Conservation (phyloP, 495 filamentous ascomycete species). For the Sporormia fimetaria region DNA sequence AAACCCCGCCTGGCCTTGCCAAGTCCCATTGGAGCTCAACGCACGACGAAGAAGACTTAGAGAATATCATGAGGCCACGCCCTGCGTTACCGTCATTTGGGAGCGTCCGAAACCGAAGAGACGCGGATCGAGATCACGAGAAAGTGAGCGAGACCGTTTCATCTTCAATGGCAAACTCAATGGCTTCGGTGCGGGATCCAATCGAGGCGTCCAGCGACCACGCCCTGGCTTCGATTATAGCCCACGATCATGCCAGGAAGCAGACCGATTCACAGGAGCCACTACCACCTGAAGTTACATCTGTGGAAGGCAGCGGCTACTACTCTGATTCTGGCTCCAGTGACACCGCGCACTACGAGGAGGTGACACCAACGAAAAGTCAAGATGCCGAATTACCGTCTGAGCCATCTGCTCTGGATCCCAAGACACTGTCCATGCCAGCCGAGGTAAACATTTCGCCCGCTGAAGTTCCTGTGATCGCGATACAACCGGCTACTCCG, state of each 20-base stretch:
- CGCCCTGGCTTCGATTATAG: constrained; percentile 48
- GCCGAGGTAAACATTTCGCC: neutral
- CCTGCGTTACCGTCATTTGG: constrained; percentile 75
- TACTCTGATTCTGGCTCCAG: constrained; percentile 37
- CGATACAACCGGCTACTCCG: constrained; percentile 20
- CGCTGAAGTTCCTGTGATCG: constrained; percentile 17
- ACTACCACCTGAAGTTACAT: constrained; percentile 54
- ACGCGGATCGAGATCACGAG: constrained; percentile 27
- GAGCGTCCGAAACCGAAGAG: constrained; percentile 48
- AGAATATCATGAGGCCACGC: constrained; percentile 59
- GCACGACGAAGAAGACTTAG: constrained; percentile 42
- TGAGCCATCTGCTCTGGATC: constrained; percentile 11
- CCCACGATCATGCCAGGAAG: constrained; percentile 39
- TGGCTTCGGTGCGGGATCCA: constrained; percentile 18
- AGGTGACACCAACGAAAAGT: neutral
- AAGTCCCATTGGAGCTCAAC: constrained; percentile 14
- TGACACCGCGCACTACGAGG: constrained; percentile 2
- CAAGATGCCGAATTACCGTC: neutral
- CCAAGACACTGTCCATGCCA: constrained; percentile 16
- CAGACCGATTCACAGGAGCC: constrained; percentile 35
- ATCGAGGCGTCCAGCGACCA: constrained; percentile 51
- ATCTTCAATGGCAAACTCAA: constrained; percentile 24
- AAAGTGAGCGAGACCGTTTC: constrained; percentile 35
- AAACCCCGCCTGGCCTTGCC: constrained; percentile 11
- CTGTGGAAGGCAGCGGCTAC: constrained; percentile 48